Base-by-base conservation (phyloP, 148 eudicot species). In the Diospyros lotus region DNA sequence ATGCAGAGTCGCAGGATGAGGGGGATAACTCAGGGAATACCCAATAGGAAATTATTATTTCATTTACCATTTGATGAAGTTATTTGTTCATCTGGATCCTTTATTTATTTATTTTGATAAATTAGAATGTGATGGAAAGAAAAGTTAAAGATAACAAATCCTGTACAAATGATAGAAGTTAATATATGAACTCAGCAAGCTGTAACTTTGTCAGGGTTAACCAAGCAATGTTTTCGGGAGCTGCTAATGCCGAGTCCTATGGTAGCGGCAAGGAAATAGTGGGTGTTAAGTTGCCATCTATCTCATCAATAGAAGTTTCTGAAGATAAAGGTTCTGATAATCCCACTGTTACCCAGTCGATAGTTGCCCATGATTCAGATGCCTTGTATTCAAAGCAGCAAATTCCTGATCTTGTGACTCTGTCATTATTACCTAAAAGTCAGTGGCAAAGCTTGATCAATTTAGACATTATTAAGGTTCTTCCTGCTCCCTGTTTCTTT, bases 361-460 rank as follows among this genome's bases (percentile, higher is more conserved):
- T 80, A 71, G 71, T 58, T 8, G 67, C 88, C 66, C 83, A 76
- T 64, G 70, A 58, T 63, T 68, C 78, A 65, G 40, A 42, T 44
- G 55, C 68, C 10, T 70, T 68, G 12, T 80, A 64, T 55, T 81
- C 78, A 58, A 80, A 86, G 71, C 82, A 79, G 70, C 92, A 89
- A 72, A 93, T 96, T 48, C 99, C 99, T 9, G 97, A 96, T 82
- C 87, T 96, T 41, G 93, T 96, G 70, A 86, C 99, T 54, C 98
- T 96, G 52, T 91, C 99, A 2, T 79, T 96, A 69, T 82, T 96
- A 76, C 99, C 99, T 44, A 93, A 91, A 86, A 91, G 91, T 62
- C 99, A 96, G 83, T 96, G 99, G 99, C 99, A 96, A 75, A 91
- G 99, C 82, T 85, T 96, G 88, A 82, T 93, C 84, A 96, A 96